Evolutionary conservation across 2,329 filamentous ascomycete genomes (phyloP).

Genomic region (Fusarium sp.): DNA sequence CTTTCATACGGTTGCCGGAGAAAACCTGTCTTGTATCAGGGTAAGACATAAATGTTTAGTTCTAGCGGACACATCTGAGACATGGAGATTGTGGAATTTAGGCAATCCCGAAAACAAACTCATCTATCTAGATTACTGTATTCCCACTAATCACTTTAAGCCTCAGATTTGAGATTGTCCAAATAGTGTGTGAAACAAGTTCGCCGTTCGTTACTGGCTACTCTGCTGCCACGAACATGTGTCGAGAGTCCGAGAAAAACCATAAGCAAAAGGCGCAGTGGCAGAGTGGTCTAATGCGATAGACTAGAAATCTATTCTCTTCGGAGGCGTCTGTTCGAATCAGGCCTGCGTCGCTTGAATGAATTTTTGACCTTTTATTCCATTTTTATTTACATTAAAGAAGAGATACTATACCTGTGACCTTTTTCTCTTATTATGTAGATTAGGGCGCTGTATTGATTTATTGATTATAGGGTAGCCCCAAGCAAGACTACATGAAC

Average conservation of each 20-base stretch:
- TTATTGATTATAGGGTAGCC: not conserved
- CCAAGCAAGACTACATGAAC: not conserved
- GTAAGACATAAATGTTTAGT: not conserved
- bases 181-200: not conserved
- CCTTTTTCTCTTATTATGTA: not conserved
- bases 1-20: conserved; percentile 5
- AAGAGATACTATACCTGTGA: not conserved
- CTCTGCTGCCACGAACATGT: not conserved
- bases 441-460: not conserved
- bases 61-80: not conserved
- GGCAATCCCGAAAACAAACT: not conserved
- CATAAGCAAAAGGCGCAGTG: conserved; percentile 18
- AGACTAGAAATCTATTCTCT: conserved; percentile 34
- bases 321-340: conserved; percentile 32
- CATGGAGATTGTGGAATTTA: not conserved
- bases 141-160: not conserved
- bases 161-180: not conserved
- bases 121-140: not conserved
- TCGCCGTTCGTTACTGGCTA: not conserved
- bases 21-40: not conserved
- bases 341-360: conserved; percentile 43
- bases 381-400: no score
- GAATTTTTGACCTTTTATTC: not conserved
- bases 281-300: conserved; percentile 34
- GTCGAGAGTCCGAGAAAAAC: not conserved